Conservation (phyloP, 345 rosid genomes). For the Ceriops zippeliana region DNA sequence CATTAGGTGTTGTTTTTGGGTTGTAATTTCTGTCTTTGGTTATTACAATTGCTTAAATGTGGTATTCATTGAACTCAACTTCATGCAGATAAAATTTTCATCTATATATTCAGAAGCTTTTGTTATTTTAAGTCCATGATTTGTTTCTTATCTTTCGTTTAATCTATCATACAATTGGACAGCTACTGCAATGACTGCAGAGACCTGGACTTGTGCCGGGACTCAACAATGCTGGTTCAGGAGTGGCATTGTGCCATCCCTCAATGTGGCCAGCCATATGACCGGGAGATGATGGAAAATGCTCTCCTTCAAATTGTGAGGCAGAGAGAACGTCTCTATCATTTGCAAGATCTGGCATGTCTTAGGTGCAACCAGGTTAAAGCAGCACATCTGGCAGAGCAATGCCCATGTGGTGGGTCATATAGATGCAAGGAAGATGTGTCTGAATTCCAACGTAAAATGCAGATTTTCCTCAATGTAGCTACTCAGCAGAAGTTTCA, state of each 20-base stretch:
- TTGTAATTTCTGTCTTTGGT: too few species aligned
- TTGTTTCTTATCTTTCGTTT: constrained; percentile 11
- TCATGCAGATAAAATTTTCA: too few species aligned
- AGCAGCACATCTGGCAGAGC: constrained; percentile 78
- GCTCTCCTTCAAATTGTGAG: constrained; percentile 78
- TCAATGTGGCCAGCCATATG: constrained; percentile 83
- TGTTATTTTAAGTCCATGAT: neutral
- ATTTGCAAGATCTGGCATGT: constrained; percentile 83
- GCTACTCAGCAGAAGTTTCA: constrained; percentile 58
- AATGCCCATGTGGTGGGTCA: constrained; percentile 80
- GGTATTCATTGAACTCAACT: too few species aligned
- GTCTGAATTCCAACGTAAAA: constrained; percentile 56
- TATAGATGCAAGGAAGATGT: constrained; percentile 64
- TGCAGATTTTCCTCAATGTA: constrained; percentile 66
- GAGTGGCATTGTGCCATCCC: constrained; percentile 78
- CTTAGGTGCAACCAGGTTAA: constrained; percentile 83
- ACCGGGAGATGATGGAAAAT: constrained; percentile 73
- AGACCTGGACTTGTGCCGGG: constrained; percentile 85
- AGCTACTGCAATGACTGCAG: constrained; percentile 92
- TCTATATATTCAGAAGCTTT: too few species aligned
- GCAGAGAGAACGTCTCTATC: constrained; percentile 76
- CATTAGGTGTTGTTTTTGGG: too few species aligned
- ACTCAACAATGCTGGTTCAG: constrained; percentile 53
- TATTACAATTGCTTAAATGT: too few species aligned
- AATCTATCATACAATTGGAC: constrained; percentile 25